Evolutionary conservation across 139 green algal genomes (phyloP).

Genomic region (Chlorella sorokiniana): DNA sequence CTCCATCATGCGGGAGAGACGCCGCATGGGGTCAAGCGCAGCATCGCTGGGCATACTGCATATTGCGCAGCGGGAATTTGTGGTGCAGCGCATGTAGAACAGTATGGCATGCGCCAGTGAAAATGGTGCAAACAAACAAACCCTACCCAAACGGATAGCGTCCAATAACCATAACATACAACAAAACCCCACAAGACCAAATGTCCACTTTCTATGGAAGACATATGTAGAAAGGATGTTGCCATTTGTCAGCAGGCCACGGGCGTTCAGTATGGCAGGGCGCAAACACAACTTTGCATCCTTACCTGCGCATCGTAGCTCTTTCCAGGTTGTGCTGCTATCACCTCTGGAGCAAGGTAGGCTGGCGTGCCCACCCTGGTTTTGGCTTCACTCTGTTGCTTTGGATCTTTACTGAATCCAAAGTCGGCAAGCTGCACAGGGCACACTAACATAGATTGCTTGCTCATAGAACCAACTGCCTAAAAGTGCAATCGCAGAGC

Average conservation of each 20-base stretch:
- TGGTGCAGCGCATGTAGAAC: too few relatives aligned
- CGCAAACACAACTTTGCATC: background rate
- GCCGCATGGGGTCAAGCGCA: slow-evolving; percentile 48
- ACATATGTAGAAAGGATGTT: too few relatives aligned
- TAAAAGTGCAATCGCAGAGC: background rate
- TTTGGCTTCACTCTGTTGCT: slow-evolving; percentile 73
- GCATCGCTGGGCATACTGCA: slow-evolving; percentile 66
- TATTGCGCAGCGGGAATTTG: too few relatives aligned
- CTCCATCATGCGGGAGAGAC: slow-evolving; percentile 27
- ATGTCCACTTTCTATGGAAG: slow-evolving; percentile 78
- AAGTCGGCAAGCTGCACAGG: slow-evolving; percentile 69
- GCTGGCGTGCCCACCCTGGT: slow-evolving; percentile 94
- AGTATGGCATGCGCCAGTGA: too few relatives aligned
- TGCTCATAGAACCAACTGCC: background rate
- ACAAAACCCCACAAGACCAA: slow-evolving; percentile 96
- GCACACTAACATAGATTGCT: too few relatives aligned
- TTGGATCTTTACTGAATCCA: slow-evolving; percentile 75
- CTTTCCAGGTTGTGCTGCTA: slow-evolving; percentile 76
- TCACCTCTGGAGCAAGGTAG: slow-evolving; percentile 97
- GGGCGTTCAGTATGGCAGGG: too few relatives aligned
- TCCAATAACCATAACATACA: slow-evolving; percentile 95
- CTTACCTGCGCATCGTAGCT: slow-evolving; percentile 85
- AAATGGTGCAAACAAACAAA: background rate
- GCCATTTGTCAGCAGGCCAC: too few relatives aligned
- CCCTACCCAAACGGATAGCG: slow-evolving; percentile 88